Evolutionary conservation across 2,329 filamentous ascomycete species (phyloP).

Genomic region (Penicillium sp.): DNA sequence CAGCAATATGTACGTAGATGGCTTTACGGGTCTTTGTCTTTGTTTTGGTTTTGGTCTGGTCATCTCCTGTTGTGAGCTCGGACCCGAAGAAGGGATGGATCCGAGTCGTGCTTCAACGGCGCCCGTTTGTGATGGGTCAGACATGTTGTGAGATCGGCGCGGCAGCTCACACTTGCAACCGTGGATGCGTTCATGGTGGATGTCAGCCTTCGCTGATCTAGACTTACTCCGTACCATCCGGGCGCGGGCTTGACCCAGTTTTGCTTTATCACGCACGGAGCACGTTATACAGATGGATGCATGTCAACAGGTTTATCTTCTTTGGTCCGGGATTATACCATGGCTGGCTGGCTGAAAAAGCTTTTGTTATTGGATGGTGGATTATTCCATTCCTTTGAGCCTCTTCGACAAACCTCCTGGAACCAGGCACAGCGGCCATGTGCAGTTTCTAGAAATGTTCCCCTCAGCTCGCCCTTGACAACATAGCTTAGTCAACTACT

Average conservation of each 20-base stretch:
- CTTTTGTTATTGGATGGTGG: background rate
- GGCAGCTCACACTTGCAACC: background rate
- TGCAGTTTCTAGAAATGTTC: background rate
- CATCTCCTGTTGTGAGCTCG: background rate
- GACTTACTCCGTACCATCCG: background rate
- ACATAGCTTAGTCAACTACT: background rate
- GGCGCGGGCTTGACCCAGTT: background rate
- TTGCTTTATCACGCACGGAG: background rate
- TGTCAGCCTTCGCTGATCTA: slow-evolving; percentile 10
- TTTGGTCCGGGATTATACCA: background rate
- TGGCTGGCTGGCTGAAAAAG: background rate
- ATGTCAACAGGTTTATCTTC: background rate
- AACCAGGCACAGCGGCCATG: background rate
- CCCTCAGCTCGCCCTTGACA: background rate
- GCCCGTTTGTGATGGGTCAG: slow-evolving; percentile 1
- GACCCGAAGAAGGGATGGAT: background rate
- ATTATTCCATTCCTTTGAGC: background rate
- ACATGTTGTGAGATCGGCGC: background rate
- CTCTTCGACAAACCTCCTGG: background rate
- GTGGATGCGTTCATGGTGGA: slow-evolving; percentile 11
- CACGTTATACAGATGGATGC: background rate
- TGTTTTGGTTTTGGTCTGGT: background rate
- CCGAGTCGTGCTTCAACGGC: background rate
- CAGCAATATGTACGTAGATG: background rate
- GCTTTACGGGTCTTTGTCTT: background rate